Evolutionary conservation across 495 filamentous ascomycete species (phyloP).

Genomic region (Sordaria brevicollis): DNA sequence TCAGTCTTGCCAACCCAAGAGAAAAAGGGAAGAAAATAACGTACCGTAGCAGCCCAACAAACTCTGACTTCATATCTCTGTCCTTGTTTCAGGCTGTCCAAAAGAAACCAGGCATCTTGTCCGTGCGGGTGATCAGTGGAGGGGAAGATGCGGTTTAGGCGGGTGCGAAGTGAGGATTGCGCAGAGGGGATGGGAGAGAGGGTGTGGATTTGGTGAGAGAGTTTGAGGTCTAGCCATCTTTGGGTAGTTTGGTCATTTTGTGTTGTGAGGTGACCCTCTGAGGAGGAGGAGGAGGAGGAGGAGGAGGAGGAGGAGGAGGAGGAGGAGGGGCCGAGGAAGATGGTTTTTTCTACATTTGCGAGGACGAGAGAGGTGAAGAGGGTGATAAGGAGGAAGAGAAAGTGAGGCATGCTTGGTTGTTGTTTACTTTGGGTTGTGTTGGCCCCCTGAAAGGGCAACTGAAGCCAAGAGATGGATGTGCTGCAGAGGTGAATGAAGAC

Average conservation of each 20-base stretch:
- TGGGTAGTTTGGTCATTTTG: background rate
- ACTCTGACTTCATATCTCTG: conserved; percentile 86
- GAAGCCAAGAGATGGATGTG: too few relatives aligned
- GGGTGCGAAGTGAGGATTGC: conserved; percentile 44
- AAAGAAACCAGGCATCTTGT: conserved; percentile 66
- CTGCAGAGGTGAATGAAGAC: background rate
- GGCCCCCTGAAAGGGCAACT: background rate
- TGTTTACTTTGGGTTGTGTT: background rate
- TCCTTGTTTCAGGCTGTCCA: conserved; percentile 60
- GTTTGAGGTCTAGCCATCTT: background rate
- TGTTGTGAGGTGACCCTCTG: background rate
- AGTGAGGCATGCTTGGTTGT: background rate
- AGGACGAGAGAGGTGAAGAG: background rate
- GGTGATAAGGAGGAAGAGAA: conserved; percentile 3
- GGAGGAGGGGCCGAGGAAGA: conserved; percentile 64
- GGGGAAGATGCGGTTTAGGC: conserved; percentile 58
- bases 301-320: conserved; percentile 42
- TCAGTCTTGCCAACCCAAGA: background rate
- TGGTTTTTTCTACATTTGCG: conserved; percentile 83
- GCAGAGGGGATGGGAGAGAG: conserved; percentile 43
- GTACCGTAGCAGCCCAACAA: conserved; percentile 89
- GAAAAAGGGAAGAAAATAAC: conserved; percentile 17
- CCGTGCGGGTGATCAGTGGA: conserved; percentile 42
- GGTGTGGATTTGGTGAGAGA: conserved; percentile 41
- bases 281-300: conserved; percentile 54